phyloP scores from a whole-genome alignment of 768 basidiomycete species.

The Crassisporium funariophilum region DNA sequence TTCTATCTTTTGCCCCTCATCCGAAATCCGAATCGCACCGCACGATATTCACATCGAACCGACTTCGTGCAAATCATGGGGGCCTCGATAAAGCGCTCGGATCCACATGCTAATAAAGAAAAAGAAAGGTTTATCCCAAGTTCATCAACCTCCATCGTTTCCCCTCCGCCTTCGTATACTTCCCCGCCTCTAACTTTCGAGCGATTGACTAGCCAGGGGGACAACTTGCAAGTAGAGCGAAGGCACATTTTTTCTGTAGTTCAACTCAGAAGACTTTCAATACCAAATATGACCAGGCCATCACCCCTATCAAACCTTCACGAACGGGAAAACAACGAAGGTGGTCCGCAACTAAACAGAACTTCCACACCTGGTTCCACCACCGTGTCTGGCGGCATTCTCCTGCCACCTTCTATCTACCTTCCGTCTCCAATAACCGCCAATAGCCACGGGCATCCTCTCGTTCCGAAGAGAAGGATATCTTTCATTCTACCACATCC shows the following conservation, averaged over 20 bases:
- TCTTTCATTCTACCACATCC: too few relatives aligned
- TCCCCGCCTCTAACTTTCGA: too few relatives aligned
- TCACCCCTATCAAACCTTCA: too few relatives aligned
- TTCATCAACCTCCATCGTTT: too few relatives aligned
- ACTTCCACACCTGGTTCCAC: slow-evolving; percentile 6
- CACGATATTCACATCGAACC: background rate
- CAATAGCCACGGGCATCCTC: background rate
- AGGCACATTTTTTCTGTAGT: too few relatives aligned
- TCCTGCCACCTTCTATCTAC: slow-evolving; percentile 4
- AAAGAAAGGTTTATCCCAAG: background rate
- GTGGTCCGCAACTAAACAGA: background rate
- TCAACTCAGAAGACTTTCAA: too few relatives aligned
- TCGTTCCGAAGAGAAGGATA: background rate
- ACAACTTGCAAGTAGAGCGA: too few relatives aligned
- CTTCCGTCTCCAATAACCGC: slow-evolving; percentile 8
- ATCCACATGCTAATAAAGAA: background rate
- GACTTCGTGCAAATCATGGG: background rate
- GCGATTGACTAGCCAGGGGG: too few relatives aligned
- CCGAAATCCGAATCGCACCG: background rate
- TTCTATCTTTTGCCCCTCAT: background rate
- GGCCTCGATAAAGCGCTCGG: too few relatives aligned
- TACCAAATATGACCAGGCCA: too few relatives aligned
- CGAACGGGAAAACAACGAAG: too few relatives aligned
- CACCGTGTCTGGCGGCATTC: slow-evolving; percentile 5
- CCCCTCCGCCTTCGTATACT: too few relatives aligned